A percentile compares a stretch with the other conserved stretches of the same genome.
These are phyloP conservation scores for Coemansia sp. DNA, from an alignment of 192 early-diverging fungal genomes.

Conservation along the genomic window DNA sequence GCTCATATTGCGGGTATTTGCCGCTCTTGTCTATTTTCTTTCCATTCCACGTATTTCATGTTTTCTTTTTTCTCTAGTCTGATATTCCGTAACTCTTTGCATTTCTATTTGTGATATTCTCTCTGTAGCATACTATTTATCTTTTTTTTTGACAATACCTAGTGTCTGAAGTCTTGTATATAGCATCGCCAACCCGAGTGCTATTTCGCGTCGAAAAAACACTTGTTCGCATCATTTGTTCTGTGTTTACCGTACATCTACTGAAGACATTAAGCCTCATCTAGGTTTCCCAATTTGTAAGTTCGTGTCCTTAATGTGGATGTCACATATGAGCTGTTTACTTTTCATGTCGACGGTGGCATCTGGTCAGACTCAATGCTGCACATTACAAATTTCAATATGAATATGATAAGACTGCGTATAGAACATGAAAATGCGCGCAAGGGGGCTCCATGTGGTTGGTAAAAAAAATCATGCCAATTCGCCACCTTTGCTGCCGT, in stretches of 20 bases:
- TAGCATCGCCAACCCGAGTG: too few species aligned
- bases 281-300: not conserved
- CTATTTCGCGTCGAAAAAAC: too few species aligned
- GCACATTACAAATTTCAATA: not conserved
- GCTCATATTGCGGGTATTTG: conserved; percentile 11
- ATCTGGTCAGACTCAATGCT: not conserved
- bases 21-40: not conserved
- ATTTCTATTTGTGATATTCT: not conserved
- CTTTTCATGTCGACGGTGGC: not conserved
- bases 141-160: not conserved
- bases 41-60: conserved; percentile 2
- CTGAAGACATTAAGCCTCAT: not conserved
- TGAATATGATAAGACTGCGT: not conserved
- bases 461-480: not conserved
- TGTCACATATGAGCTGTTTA: not conserved
- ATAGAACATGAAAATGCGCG: not conserved
- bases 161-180: not conserved
- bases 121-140: not conserved
- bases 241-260: not conserved
- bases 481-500: not conserved
- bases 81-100: not conserved
- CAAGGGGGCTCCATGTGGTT: not conserved
- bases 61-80: not conserved
- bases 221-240: not conserved
- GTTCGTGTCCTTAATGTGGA: not conserved